Percentiles rank a stretch among this genome's conserved stretches.
Evolutionary conservation across 2,329 filamentous ascomycete genomes (phyloP).

Genomic region (Fusarium palustre): DNA sequence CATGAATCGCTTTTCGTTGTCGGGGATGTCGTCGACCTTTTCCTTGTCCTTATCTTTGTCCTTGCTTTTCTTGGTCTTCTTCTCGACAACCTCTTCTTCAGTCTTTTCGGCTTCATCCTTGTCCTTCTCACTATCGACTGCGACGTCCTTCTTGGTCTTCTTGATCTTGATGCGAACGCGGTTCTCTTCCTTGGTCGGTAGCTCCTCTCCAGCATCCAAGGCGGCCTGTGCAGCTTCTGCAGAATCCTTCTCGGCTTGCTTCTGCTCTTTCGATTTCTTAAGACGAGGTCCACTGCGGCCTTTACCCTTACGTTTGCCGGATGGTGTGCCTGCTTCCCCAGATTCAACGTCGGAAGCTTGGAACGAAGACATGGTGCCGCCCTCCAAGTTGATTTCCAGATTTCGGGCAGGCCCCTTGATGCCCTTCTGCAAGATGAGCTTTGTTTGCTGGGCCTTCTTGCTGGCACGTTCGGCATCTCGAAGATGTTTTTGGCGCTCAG

Average conservation of each 20-base stretch:
- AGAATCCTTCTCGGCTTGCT: slow-evolving; percentile 82
- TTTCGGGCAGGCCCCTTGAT: slow-evolving; percentile 80
- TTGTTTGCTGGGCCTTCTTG: slow-evolving; percentile 92
- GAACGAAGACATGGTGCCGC: slow-evolving; percentile 87
- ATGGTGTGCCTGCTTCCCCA: slow-evolving; percentile 54
- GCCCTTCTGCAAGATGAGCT: slow-evolving; percentile 86
- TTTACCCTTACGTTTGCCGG: slow-evolving; percentile 56
- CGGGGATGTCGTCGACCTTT: slow-evolving; percentile 62
- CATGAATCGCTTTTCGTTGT: slow-evolving; percentile 75
- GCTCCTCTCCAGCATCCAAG: slow-evolving; percentile 80
- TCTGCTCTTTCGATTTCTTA: slow-evolving; percentile 91
- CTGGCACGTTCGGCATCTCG: slow-evolving; percentile 89
- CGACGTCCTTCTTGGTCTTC: slow-evolving; percentile 55
- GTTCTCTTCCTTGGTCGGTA: slow-evolving; percentile 67
- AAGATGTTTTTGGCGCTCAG: slow-evolving; percentile 82
- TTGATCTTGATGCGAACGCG: slow-evolving; percentile 75
- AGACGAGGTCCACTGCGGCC: slow-evolving; percentile 73
- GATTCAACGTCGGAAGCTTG: slow-evolving; percentile 72
- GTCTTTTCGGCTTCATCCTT: slow-evolving; percentile 60
- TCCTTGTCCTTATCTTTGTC: slow-evolving; percentile 63
- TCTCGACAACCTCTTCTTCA: slow-evolving; percentile 51
- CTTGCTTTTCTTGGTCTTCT: slow-evolving; percentile 64
- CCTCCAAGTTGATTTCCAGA: slow-evolving; percentile 83
- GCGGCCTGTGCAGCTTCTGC: slow-evolving; percentile 91
- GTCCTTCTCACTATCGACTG: slow-evolving; percentile 55